phyloP scores from a whole-genome alignment of 108 stramenopile genomes.

The Skeletonema potamos region DNA sequence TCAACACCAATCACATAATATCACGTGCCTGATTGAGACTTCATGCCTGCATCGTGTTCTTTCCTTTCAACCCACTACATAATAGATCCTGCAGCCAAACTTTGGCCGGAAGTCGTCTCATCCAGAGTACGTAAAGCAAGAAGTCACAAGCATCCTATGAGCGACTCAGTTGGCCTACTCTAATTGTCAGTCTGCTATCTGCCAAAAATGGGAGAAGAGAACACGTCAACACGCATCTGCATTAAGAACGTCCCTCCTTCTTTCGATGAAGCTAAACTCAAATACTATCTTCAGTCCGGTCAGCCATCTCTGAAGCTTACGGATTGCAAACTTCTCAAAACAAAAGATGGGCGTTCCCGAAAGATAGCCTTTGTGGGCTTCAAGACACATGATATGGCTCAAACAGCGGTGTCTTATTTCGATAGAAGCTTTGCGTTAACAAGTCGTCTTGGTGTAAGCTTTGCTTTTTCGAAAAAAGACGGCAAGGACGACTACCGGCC shows the following conservation, averaged over 20 bases:
- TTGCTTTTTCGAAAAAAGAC: slow-evolving; percentile 62
- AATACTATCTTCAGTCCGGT: slow-evolving; percentile 44
- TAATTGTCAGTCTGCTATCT: not conserved
- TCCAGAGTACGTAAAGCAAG: too few relatives aligned
- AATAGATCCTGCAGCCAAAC: too few relatives aligned
- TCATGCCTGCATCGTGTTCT: too few relatives aligned
- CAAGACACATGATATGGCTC: slow-evolving; percentile 52
- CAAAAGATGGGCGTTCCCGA: slow-evolving; percentile 62
- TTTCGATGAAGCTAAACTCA: slow-evolving; percentile 61
- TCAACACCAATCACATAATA: too few relatives aligned
- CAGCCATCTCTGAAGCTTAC: slow-evolving; percentile 49
- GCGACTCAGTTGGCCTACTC: too few relatives aligned
- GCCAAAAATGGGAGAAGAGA: not conserved
- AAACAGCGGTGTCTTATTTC: slow-evolving; percentile 55
- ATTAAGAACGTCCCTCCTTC: slow-evolving; percentile 83
- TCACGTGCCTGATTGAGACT: too few relatives aligned
- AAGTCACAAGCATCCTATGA: too few relatives aligned
- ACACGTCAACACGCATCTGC: slow-evolving; percentile 67
- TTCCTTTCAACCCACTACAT: too few relatives aligned
- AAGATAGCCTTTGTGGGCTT: slow-evolving; percentile 88
- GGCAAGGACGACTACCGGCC: slow-evolving; percentile 44
- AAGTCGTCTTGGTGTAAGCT: slow-evolving; percentile 63
- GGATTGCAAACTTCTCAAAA: slow-evolving; percentile 75
- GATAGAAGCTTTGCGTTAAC: slow-evolving; percentile 60
- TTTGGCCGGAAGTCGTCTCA: too few relatives aligned